Conservation (phyloP, 2,329 filamentous ascomycete genomes). For the Trichophyton equinum region DNA sequence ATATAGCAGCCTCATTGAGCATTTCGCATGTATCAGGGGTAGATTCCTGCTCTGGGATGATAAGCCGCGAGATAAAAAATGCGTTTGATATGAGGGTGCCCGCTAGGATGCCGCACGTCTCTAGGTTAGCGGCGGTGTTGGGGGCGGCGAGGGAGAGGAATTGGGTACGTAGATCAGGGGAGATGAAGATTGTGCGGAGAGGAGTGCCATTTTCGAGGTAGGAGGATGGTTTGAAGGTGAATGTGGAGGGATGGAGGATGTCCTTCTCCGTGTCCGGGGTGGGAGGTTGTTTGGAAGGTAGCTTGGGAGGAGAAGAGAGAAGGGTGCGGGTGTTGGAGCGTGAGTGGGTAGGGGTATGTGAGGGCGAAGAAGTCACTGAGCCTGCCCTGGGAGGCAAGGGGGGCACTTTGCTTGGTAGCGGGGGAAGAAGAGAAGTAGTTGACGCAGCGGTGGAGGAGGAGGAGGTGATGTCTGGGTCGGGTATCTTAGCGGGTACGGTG, state of each 20-base stretch:
- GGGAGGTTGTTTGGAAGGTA: not conserved
- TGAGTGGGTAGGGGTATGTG: constrained; percentile 21
- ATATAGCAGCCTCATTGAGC: constrained; percentile 68
- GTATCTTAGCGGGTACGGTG: constrained; percentile 30
- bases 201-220: constrained; percentile 83
- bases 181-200: constrained; percentile 77
- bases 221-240: constrained; percentile 71
- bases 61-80: constrained; percentile 73
- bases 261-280: constrained; percentile 15
- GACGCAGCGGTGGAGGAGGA: not conserved
- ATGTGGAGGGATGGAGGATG: constrained; percentile 39
- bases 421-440: constrained; percentile 18
- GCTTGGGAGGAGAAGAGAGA: constrained; percentile 17
- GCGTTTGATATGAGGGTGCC: constrained; percentile 87
- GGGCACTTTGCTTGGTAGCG: not conserved
- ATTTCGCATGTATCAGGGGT: constrained; percentile 94
- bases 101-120: constrained; percentile 91
- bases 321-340: constrained; percentile 3
- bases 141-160: constrained; percentile 63
- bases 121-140: constrained; percentile 72
- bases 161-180: constrained; percentile 55
- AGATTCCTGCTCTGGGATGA: constrained; percentile 82
- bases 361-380: constrained; percentile 16
- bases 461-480: constrained; percentile 1
- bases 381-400: constrained; percentile 13